These are phyloP conservation scores for Ogataea nakhonphanomensis DNA, from an alignment of 805 yeast species.

Conservation along the genomic window DNA sequence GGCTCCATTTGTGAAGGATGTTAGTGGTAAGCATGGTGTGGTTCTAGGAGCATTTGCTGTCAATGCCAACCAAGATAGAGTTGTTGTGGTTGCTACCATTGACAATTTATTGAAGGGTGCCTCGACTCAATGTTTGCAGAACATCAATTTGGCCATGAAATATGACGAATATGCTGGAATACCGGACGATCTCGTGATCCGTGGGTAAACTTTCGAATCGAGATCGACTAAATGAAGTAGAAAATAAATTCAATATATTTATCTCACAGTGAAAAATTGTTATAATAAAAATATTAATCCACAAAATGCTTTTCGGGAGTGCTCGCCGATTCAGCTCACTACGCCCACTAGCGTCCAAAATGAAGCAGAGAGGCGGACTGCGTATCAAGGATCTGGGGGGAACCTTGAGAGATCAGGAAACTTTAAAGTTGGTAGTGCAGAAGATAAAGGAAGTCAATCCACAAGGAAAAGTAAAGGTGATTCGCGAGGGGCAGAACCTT, in stretches of 20 bases:
- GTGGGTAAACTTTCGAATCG: slow-evolving; percentile 32
- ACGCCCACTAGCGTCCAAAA: not conserved
- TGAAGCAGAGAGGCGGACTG: not conserved
- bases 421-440: slow-evolving; percentile 22
- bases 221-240: not conserved
- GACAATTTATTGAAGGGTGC: slow-evolving; percentile 98
- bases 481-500: slow-evolving; percentile 15
- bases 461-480: slow-evolving; percentile 21
- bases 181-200: slow-evolving; percentile 62
- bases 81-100: slow-evolving; percentile 90
- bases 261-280: not conserved
- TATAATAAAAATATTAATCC: not conserved
- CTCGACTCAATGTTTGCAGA: slow-evolving; percentile 96
- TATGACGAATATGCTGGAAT: slow-evolving; percentile 95
- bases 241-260: not conserved
- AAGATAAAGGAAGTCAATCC: slow-evolving; percentile 16
- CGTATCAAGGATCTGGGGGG: slow-evolving; percentile 17
- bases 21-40: slow-evolving; percentile 91
- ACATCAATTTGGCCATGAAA: slow-evolving; percentile 84
- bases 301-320: not conserved
- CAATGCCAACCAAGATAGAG: slow-evolving; percentile 81
- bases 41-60: slow-evolving; percentile 96
- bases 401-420: slow-evolving; percentile 27
- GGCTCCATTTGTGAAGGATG: slow-evolving; percentile 88
- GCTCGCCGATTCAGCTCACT: not conserved